Base-by-base conservation (phyloP, 495 filamentous ascomycete genomes). In the Filosporella fistucella region DNA sequence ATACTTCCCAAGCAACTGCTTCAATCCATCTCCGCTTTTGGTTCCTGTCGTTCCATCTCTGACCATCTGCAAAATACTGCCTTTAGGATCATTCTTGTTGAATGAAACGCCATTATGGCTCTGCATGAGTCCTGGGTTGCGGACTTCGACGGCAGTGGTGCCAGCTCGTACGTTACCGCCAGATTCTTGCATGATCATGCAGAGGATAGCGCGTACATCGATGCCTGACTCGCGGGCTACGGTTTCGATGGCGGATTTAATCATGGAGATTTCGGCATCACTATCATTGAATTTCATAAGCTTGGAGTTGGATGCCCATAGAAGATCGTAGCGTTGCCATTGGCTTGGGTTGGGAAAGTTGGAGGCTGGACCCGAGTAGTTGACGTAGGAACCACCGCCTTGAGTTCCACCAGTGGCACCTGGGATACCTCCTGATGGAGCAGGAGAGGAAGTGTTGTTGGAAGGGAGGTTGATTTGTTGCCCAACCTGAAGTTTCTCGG, bases 171-270 rank as follows among this genome's bases (percentile, higher is more conserved):
- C 77, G 58, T 77, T 81, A 49, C 78, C 79, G 48, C 70, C 71
- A 62, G 65, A 71, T 54, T 82, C 78, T 59, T 82, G 78, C 66
- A 82, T 73, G 28, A 81, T 55, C 43, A 78, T 63, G 42, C 59
- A 60, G 26, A 70, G 56, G 47, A 72, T 63, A 51, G 63, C 67
- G 39, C 63, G 61, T 17, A 36, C 35, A 47, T 78, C 72, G 17
- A 81, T 56, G 13, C 64, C 61, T 17, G 70, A 63, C 4, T 53
- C 52, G 2, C 24, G 20, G 11, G 74, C 59, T 11, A 77, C 63
- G 12, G 50, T 39, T 22, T 65, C 18, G 46, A 77, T 77, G 26
- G 60, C 62, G 32, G 50, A 49, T 29, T 64, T 60, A 28, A 80
- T 63, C 24, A 61, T 26, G 12, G 42, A 45, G 22, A 68, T 70